Percentiles rank a stretch among this genome's conserved stretches.
phyloP scores from a whole-genome alignment of 2,329 filamentous ascomycete genomes.

The Pezicula carpinea region DNA sequence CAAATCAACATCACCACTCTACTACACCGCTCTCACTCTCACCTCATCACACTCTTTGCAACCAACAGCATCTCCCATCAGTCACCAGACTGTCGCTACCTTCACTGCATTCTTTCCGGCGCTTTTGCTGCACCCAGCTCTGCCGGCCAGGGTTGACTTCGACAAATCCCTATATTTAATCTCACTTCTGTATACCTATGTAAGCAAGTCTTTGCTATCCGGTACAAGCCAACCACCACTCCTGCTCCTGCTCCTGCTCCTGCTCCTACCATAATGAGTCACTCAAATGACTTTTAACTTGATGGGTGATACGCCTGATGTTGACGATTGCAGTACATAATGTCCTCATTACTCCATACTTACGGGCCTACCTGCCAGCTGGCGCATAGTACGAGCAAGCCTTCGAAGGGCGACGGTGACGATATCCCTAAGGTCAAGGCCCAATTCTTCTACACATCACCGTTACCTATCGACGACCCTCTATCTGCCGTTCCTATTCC shows the following conservation, averaged over 20 bases:
- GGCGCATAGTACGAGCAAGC: constrained; percentile 13
- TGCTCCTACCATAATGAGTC: not conserved
- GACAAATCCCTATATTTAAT: not conserved
- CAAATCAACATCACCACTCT: no score
- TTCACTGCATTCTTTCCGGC: constrained; percentile 1
- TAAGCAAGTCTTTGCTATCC: not conserved
- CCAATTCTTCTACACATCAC: constrained; percentile 83
- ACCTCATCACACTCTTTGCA: not conserved
- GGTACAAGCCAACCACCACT: not conserved
- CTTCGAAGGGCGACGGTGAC: constrained; percentile 30
- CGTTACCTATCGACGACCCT: constrained; percentile 81
- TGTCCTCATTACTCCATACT: constrained; percentile 26
- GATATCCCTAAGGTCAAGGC: constrained; percentile 56
- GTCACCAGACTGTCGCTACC: constrained; percentile 4
- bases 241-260: not conserved
- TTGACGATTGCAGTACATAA: constrained; percentile 13
- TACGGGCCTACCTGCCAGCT: constrained; percentile 28
- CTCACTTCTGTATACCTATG: not conserved
- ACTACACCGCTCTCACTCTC: not conserved
- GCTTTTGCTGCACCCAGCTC: constrained; percentile 5
- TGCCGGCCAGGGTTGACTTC: constrained; percentile 10
- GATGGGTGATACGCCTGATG: not conserved
- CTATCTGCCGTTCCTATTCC: constrained; percentile 61
- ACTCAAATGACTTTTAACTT: not conserved
- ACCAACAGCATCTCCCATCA: not conserved